These are phyloP conservation scores for Thoreauomyces humboldtii DNA, from an alignment of 192 early-diverging fungal species.

Conservation along the genomic window DNA sequence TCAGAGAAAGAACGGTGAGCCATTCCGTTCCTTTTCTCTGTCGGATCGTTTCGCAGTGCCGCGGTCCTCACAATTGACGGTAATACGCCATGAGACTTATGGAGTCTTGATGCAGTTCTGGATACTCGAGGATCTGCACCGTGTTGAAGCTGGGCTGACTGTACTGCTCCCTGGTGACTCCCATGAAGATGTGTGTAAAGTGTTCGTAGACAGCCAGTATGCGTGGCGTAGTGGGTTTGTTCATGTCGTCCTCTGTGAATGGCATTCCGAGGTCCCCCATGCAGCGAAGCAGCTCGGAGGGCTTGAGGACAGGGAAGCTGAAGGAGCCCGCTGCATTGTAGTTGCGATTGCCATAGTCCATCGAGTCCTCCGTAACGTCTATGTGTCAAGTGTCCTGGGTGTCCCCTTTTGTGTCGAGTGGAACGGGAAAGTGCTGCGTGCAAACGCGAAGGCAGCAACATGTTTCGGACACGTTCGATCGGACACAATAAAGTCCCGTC, in stretches of 20 bases:
- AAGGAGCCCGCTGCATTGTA: conserved; percentile 20
- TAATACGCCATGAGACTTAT: conserved; percentile 63
- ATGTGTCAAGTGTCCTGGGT: too few species aligned
- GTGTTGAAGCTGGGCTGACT: conserved; percentile 34
- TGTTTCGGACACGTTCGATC: too few species aligned
- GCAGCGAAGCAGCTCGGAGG: conserved; percentile 69
- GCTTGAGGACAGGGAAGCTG: conserved; percentile 70
- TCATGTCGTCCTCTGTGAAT: conserved; percentile 68
- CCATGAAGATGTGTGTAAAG: conserved; percentile 69
- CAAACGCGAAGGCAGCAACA: too few species aligned
- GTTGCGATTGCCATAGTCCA: conserved; percentile 9
- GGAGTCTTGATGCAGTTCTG: conserved; percentile 66
- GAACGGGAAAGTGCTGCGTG: too few species aligned
- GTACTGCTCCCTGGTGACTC: conserved; percentile 55
- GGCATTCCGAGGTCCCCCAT: conserved; percentile 76
- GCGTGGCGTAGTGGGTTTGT: conserved; percentile 65
- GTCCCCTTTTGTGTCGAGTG: too few species aligned
- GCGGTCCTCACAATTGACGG: conserved; percentile 52
- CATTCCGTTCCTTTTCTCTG: background rate
- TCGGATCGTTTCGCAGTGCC: background rate
- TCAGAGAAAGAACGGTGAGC: background rate
- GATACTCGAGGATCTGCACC: conserved; percentile 41
- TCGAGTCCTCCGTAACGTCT: too few species aligned
- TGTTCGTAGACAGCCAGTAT: conserved; percentile 70
- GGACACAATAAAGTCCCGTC: too few species aligned